phyloP scores from a whole-genome alignment of 768 basidiomycete species.

The Ephemerocybe angulata region DNA sequence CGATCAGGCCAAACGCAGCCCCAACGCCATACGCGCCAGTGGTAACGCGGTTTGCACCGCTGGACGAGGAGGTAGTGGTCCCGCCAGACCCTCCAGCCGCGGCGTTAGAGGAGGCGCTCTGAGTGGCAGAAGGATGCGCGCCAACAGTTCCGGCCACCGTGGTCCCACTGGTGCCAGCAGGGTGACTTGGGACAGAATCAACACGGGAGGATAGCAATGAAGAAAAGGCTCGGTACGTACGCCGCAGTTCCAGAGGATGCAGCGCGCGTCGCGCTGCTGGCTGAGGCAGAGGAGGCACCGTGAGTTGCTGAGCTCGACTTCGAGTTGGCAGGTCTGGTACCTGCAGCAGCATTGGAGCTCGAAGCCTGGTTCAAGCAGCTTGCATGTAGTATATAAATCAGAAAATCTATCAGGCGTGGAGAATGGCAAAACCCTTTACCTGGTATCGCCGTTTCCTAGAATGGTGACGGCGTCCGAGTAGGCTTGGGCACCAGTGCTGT shows the following conservation, averaged over 20 bases:
- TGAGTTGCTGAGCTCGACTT: background rate
- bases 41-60: constrained; percentile 13
- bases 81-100: constrained; percentile 5
- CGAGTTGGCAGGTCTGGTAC: background rate
- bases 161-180: background rate
- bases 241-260: constrained; percentile 3
- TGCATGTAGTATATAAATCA: background rate
- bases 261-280: background rate
- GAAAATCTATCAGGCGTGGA: background rate
- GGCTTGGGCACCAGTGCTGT: constrained; percentile 48
- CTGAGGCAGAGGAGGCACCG: background rate
- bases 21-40: constrained; percentile 16
- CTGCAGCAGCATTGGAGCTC: background rate
- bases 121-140: background rate
- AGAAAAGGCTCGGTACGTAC: background rate
- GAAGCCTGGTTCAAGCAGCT: constrained; percentile 6
- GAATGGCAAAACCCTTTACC: constrained; percentile 23
- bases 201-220: background rate
- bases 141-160: background rate
- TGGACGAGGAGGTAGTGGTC: constrained; percentile 16
- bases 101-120: constrained; percentile 6
- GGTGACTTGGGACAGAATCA: background rate
- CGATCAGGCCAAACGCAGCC: constrained; percentile 19
- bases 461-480: constrained; percentile 54
- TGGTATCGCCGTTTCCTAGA: constrained; percentile 28